These are phyloP conservation scores for Stygiomarasmius scandens DNA, from an alignment of 1,284 basidiomycete species.

Conservation along the genomic window DNA sequence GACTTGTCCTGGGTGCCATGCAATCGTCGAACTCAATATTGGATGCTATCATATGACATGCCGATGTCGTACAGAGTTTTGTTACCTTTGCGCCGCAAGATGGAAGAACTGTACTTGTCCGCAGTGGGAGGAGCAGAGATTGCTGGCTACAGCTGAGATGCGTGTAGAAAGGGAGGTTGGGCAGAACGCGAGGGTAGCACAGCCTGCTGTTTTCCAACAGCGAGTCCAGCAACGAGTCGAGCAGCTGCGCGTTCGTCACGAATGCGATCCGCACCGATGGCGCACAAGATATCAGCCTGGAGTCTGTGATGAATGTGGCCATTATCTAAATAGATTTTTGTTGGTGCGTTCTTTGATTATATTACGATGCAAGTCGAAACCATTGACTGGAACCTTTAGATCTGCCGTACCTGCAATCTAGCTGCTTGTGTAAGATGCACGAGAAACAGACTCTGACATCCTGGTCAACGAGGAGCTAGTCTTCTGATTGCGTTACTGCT, in stretches of 20 bases:
- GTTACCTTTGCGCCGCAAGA: conserved; percentile 52
- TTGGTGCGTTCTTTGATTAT: conserved; percentile 27
- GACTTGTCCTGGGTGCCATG: conserved; percentile 48
- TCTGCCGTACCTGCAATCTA: neutral
- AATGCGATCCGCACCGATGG: conserved; percentile 46
- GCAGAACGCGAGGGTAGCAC: conserved; percentile 20
- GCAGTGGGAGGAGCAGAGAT: conserved; percentile 55
- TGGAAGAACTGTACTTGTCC: conserved; percentile 58
- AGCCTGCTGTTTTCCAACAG: conserved; percentile 28
- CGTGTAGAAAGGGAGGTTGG: conserved; percentile 41
- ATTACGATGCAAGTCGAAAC: too few species aligned
- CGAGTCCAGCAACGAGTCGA: conserved; percentile 37
- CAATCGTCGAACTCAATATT: conserved; percentile 45
- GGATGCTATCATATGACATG: conserved; percentile 58
- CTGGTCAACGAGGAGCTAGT: too few species aligned
- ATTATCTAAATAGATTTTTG: conserved; percentile 34
- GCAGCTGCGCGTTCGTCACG: conserved; percentile 44
- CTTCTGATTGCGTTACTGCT: too few species aligned
- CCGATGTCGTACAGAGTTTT: conserved; percentile 48
- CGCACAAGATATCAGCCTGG: conserved; percentile 38
- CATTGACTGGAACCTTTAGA: neutral
- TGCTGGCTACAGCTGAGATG: conserved; percentile 37
- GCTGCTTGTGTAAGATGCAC: neutral
- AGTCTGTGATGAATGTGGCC: conserved; percentile 47
- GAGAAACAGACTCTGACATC: neutral